Evolutionary conservation across 306 rosid genomes (phyloP), one percentile per base, ranked within the genome.

Genomic region (Carpinus viminea): DNA sequence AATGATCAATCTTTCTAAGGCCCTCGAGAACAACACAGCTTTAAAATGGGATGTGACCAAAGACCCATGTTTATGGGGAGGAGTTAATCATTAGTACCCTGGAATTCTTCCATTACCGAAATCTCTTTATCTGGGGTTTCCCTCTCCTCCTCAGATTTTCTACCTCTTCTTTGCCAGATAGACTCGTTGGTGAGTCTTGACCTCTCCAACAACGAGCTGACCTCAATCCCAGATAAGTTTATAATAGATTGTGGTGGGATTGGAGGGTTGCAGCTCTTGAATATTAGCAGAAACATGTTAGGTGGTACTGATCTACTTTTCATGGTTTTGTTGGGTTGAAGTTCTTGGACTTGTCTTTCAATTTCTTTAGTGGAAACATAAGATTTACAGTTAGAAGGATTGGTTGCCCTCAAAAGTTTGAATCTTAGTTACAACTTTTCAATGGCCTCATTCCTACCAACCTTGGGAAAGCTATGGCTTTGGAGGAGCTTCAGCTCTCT

Each of bases 401-500:
- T 95, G 87, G 80, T 28, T 69, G 43, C 78, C 54, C 93, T 91
- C 41, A 89, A 26, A 53, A 57, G 17, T 69, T 84, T 95, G 78
- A 86, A 84, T 75, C 93, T 95, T 3, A 74, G 74, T 76, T 2
- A 0, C 73, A 95, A 91, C 79, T 0, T 0, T 91, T 95, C 46
- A 2, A 0, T 75, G 92, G 95, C 53, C 0, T 76, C 46, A 21
- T 92, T 80, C 97, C 97, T 16, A 79, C 77, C 53, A 82, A 34
- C 13, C 76, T 92, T 31, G 96, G 96, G 3, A 57, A 57, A 21
- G 64, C 86, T 57, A 82, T 31, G 78, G 70, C 24, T 73, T 85
- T 94, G 86, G 90, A 92, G 79, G 72, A 78, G 80, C 91, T 94
- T 74, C 59, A 52, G 87, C 92, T 94, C 26, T 82, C 95, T 41